phyloP scores from a whole-genome alignment of 116 monocot genomes.

The Posidonia oceanica region DNA sequence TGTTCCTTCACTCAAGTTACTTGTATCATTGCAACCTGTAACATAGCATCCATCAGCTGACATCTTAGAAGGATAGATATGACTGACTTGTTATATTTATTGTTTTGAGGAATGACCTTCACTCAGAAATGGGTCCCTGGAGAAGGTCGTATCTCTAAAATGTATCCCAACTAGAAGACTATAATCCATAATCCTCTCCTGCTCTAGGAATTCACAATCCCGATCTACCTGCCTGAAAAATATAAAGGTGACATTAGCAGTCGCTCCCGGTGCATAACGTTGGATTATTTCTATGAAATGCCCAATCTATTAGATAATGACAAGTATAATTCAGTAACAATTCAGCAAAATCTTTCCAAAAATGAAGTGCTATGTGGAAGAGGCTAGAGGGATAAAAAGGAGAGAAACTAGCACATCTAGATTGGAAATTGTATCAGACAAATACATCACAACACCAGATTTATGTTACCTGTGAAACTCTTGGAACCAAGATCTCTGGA shows the following conservation, averaged over 20 bases:
- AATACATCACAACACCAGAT: too few relatives aligned
- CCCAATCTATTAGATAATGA: too few relatives aligned
- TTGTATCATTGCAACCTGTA: conserved; percentile 18
- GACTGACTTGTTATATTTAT: too few relatives aligned
- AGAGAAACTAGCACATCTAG: too few relatives aligned
- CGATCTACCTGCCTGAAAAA: conserved; percentile 65
- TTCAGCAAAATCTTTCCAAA: too few relatives aligned
- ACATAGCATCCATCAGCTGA: neutral
- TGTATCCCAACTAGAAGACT: conserved; percentile 85
- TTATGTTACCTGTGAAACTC: conserved; percentile 60
- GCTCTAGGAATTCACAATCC: conserved; percentile 83
- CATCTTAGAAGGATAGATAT: too few relatives aligned
- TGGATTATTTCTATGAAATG: too few relatives aligned
- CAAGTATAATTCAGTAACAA: too few relatives aligned
- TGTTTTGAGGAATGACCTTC: conserved; percentile 23
- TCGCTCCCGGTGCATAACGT: neutral
- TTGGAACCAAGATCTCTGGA: conserved; percentile 80
- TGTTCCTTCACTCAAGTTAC: conserved; percentile 18
- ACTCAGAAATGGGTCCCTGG: conserved; percentile 10
- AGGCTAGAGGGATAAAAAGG: too few relatives aligned
- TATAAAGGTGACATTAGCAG: neutral
- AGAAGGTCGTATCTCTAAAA: conserved; percentile 32
- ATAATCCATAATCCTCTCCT: conserved; percentile 94
- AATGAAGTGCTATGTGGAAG: too few relatives aligned
- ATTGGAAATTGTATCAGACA: too few relatives aligned